These are phyloP conservation scores for Vickermania spadyakhi DNA, from an alignment of 208 protist species.

Conservation along the genomic window DNA sequence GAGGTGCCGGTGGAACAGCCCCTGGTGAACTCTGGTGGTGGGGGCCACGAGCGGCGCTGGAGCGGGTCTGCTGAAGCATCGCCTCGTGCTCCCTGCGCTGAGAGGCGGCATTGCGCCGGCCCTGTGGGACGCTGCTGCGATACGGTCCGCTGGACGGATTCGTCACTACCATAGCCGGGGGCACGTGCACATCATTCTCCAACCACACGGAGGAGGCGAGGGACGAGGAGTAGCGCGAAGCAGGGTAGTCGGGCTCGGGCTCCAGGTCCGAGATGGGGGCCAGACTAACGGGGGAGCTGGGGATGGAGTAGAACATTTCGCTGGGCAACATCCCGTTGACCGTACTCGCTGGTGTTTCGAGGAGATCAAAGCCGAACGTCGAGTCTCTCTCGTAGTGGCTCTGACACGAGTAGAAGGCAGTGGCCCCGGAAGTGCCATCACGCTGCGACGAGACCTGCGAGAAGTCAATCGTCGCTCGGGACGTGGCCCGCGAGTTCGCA, in stretches of 20 bases:
- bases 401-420: background rate
- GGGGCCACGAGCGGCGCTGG: background rate
- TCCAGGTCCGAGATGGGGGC: background rate
- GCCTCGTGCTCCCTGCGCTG: slow-evolving; percentile 1
- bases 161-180: background rate
- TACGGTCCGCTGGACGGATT: background rate
- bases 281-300: background rate
- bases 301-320: background rate
- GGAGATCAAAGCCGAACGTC: background rate
- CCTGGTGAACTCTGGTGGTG: no score
- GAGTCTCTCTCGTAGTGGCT: background rate
- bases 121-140: background rate
- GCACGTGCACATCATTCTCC: background rate
- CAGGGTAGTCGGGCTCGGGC: background rate
- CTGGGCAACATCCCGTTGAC: background rate
- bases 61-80: background rate
- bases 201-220: background rate
- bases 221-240: background rate
- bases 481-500: background rate
- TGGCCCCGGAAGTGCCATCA: background rate
- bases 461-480: background rate
- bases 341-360: background rate
- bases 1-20: no score
- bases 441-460: background rate
- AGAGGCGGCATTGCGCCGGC: background rate